These are phyloP conservation scores for Glycyrrhiza uralensis DNA, from an alignment of 306 rosid genomes.

Conservation along the genomic window DNA sequence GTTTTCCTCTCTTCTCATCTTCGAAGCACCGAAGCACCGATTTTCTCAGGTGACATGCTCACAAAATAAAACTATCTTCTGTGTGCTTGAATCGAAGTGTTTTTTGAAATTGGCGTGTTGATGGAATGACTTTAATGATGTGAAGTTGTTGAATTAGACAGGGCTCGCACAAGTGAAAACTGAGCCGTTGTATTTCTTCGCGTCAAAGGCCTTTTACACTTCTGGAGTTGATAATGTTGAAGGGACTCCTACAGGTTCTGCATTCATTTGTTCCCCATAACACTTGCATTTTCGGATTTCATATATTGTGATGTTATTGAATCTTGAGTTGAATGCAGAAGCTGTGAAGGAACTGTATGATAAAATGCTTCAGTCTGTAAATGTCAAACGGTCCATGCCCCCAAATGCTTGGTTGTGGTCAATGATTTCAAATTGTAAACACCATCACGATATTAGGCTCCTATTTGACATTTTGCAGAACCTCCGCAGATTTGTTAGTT, in stretches of 20 bases:
- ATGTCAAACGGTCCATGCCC: constrained; percentile 66
- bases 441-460: constrained; percentile 58
- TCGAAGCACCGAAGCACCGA: constrained; percentile 25
- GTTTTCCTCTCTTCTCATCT: constrained; percentile 37
- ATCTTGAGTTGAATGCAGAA: constrained; percentile 48
- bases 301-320: background rate
- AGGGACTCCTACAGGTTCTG: constrained; percentile 56
- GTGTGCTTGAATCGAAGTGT: too few species aligned
- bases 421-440: constrained; percentile 70
- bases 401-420: constrained; percentile 98
- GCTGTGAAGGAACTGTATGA: constrained; percentile 73
- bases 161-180: constrained; percentile 37
- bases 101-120: background rate
- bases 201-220: constrained; percentile 47
- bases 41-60: constrained; percentile 38
- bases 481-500: constrained; percentile 83
- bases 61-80: too few species aligned
- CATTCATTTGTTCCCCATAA: background rate
- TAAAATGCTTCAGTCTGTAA: constrained; percentile 69
- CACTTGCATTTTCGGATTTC: constrained; percentile 15
- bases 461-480: constrained; percentile 72
- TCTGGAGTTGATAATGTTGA: constrained; percentile 37
- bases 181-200: constrained; percentile 24
- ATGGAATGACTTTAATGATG: background rate
- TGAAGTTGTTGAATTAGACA: constrained; percentile 30